phyloP scores from a whole-genome alignment of 1,139 yeast genomes.

The Protomyces inundatus region DNA sequence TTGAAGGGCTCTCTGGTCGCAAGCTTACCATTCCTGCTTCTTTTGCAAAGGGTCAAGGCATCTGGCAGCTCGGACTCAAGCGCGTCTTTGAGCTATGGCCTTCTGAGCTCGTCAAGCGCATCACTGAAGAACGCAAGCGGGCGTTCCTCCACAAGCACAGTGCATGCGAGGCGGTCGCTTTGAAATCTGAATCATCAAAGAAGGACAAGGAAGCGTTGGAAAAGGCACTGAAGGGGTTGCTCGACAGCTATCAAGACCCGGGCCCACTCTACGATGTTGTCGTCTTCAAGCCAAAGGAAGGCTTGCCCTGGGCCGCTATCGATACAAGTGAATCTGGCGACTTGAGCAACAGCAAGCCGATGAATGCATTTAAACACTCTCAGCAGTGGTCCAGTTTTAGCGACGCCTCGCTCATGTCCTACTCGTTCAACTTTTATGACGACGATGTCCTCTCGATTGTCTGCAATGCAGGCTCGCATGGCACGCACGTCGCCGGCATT shows the following conservation, averaged over 20 bases:
- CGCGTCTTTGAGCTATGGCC: constrained; percentile 29
- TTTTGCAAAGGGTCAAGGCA: constrained; percentile 26
- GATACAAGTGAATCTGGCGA: constrained; percentile 27
- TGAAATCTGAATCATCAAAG: constrained; percentile 2
- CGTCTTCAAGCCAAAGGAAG: constrained; percentile 19
- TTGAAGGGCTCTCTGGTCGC: constrained; percentile 28
- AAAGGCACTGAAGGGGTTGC: constrained; percentile 19
- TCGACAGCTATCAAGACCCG: constrained; percentile 23
- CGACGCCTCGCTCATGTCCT: constrained; percentile 26
- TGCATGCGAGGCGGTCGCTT: constrained; percentile 7
- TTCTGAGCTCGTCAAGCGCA: constrained; percentile 22
- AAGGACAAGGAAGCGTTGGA: constrained; percentile 27
- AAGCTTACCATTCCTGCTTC: constrained; percentile 19
- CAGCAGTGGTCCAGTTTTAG: constrained; percentile 26
- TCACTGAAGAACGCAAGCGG: constrained; percentile 22
- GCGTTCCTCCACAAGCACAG: constrained; percentile 19
- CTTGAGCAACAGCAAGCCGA: constrained; percentile 19
- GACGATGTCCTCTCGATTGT: constrained; percentile 28
- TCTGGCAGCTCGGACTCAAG: constrained; percentile 29
- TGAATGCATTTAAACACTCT: constrained; percentile 24
- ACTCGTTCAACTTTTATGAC: constrained; percentile 28
- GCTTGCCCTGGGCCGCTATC: constrained; percentile 24
- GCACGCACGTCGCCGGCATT: constrained; percentile 30
- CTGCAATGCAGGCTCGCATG: constrained; percentile 28
- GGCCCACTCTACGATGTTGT: constrained; percentile 29